phyloP scores from a whole-genome alignment of 2,329 filamentous ascomycete genomes.

The Colletotrichum sp. region DNA sequence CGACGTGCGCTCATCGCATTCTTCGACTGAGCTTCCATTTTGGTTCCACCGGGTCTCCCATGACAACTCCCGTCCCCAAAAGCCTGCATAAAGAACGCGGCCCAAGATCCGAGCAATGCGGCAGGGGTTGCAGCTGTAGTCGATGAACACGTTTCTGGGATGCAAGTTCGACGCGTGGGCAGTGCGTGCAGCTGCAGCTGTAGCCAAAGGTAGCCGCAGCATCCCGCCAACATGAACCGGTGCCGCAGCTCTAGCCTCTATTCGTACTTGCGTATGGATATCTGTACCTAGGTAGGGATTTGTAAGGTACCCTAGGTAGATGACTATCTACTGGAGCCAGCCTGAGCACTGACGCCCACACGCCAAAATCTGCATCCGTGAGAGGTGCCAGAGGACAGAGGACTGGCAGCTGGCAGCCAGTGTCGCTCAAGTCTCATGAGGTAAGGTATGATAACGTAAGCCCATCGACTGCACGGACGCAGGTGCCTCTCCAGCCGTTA shows the following conservation, averaged over 20 bases:
- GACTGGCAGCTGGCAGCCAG: not conserved
- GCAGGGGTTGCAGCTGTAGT: conserved; percentile 15
- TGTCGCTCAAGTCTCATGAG: not conserved
- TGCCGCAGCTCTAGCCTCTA: not conserved
- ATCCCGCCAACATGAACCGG: not conserved
- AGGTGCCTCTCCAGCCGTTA: not conserved
- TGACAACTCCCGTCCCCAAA: conserved; percentile 5
- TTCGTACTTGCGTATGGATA: not conserved
- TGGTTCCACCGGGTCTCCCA: conserved; percentile 3
- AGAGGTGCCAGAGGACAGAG: not conserved
- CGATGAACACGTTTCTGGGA: conserved; percentile 1
- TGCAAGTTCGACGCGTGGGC: conserved; percentile 16
- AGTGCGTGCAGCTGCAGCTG: not conserved
- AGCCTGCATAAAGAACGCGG: not conserved
- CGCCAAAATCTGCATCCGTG: not conserved
- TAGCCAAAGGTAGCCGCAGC: not conserved
- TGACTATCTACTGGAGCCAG: not conserved
- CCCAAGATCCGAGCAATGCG: not conserved
- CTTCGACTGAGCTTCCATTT: not conserved
- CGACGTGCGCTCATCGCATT: conserved; percentile 5
- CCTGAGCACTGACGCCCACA: not conserved
- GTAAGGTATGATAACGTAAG: not conserved
- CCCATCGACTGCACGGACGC: not conserved
- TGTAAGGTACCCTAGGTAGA: not conserved
- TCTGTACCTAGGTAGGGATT: too few species aligned